These are phyloP conservation scores for Przewalskia tangutica DNA, from an alignment of 257 asterid genomes.

Conservation along the genomic window DNA sequence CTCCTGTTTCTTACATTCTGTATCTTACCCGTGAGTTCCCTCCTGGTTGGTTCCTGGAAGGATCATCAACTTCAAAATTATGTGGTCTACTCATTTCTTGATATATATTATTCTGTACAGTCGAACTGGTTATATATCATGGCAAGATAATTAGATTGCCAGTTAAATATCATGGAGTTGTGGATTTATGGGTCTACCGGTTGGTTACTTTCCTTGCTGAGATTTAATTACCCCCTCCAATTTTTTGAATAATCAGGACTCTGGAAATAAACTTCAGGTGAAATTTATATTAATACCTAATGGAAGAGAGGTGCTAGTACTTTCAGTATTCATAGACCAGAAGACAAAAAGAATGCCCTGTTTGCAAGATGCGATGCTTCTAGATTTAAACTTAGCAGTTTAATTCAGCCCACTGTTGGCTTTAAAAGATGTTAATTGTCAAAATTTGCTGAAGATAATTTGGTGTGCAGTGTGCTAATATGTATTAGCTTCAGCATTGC, in stretches of 20 bases:
- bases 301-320: background rate
- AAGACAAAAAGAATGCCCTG: background rate
- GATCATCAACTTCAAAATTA: background rate
- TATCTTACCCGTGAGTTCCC: background rate
- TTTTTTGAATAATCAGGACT: background rate
- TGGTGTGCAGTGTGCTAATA: background rate
- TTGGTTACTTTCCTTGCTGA: background rate
- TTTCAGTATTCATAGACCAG: background rate
- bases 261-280: background rate
- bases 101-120: background rate
- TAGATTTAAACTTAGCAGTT: background rate
- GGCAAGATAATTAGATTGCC: background rate
- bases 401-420: background rate
- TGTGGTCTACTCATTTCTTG: background rate
- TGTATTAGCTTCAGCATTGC: background rate
- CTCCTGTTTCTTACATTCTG: background rate
- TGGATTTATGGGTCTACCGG: background rate
- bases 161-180: background rate
- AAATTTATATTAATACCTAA: background rate
- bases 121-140: background rate
- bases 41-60: background rate
- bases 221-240: background rate
- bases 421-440: background rate
- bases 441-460: background rate
- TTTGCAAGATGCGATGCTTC: background rate